A percentile compares a stretch with the other conserved stretches of the same genome.
phyloP scores from a whole-genome alignment of 129 eudicot species.

The Artemisia annua region DNA sequence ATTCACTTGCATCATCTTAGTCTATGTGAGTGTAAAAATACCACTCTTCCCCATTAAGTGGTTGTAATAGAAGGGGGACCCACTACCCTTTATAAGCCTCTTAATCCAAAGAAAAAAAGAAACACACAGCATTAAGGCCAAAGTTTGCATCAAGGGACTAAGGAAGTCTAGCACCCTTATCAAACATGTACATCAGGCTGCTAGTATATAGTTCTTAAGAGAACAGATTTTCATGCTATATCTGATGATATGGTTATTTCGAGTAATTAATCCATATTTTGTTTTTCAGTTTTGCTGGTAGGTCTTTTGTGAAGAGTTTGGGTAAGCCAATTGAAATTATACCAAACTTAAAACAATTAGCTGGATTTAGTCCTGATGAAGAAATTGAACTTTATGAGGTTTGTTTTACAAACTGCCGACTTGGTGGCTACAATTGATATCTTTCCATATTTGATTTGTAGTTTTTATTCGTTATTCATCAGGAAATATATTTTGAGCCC shows the following conservation, averaged over 20 bases:
- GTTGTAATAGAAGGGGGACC: too few relatives aligned
- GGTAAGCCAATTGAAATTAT: constrained; percentile 59
- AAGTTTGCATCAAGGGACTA: too few relatives aligned
- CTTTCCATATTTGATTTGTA: too few relatives aligned
- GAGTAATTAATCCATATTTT: neutral
- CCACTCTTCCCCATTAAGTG: too few relatives aligned
- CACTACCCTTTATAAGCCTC: too few relatives aligned
- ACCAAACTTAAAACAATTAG: constrained; percentile 61
- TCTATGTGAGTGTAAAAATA: too few relatives aligned
- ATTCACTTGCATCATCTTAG: too few relatives aligned
- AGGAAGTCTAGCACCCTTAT: neutral
- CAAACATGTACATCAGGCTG: neutral
- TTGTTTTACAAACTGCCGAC: constrained; percentile 22
- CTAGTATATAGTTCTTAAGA: neutral
- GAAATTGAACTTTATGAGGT: constrained; percentile 95
- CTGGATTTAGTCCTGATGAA: constrained; percentile 75
- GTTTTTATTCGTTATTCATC: constrained; percentile 2
- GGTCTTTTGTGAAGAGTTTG: constrained; percentile 70
- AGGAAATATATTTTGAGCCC: constrained; percentile 94
- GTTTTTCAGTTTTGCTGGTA: constrained; percentile 69
- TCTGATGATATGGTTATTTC: neutral
- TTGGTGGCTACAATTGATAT: too few relatives aligned
- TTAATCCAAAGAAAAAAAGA: too few relatives aligned
- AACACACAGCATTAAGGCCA: too few relatives aligned
- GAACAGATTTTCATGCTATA: neutral